Conservation (phyloP, 1,139 yeast genomes). For the Taphrina confusa region DNA sequence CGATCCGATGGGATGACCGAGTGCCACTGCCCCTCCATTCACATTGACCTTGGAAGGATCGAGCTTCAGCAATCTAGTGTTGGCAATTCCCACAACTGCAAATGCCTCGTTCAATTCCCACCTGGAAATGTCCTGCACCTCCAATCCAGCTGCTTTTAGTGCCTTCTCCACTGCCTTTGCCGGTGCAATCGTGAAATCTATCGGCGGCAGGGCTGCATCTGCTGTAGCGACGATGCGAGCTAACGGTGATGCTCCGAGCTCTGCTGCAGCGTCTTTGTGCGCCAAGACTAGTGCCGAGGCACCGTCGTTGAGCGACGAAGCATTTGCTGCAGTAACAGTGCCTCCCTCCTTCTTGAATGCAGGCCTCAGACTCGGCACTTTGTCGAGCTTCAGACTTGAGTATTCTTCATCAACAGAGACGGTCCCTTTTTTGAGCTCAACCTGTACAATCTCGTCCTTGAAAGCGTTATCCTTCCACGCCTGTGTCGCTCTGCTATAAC, state of each 20-base stretch:
- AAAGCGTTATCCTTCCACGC: slow-evolving; percentile 82
- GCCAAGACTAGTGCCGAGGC: slow-evolving; percentile 87
- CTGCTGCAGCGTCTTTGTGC: slow-evolving; percentile 69
- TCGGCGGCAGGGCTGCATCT: slow-evolving; percentile 89
- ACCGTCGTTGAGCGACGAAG: slow-evolving; percentile 90
- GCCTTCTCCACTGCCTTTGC: slow-evolving; percentile 88
- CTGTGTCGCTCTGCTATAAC: slow-evolving; percentile 79
- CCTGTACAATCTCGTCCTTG: slow-evolving; percentile 71
- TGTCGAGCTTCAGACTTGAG: slow-evolving; percentile 66
- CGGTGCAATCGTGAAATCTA: slow-evolving; percentile 93
- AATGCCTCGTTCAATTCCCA: slow-evolving; percentile 94
- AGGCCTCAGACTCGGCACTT: slow-evolving; percentile 77
- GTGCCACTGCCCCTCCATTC: slow-evolving; percentile 94
- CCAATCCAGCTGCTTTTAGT: slow-evolving; percentile 57
- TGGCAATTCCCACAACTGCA: slow-evolving; percentile 87
- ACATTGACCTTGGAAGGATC: slow-evolving; percentile 74
- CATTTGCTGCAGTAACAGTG: slow-evolving; percentile 92
- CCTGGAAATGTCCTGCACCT: slow-evolving; percentile 56
- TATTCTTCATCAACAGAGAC: slow-evolving; percentile 76
- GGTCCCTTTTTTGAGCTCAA: slow-evolving; percentile 82
- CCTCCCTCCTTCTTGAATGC: slow-evolving; percentile 72
- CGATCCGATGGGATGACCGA: slow-evolving; percentile 94
- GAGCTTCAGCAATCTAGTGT: slow-evolving; percentile 63
- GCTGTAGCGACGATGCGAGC: slow-evolving; percentile 87
- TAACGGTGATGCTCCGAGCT: slow-evolving; percentile 62